Conservation (phyloP, 495 filamentous ascomycete species). For the Oidiodendron maius region DNA sequence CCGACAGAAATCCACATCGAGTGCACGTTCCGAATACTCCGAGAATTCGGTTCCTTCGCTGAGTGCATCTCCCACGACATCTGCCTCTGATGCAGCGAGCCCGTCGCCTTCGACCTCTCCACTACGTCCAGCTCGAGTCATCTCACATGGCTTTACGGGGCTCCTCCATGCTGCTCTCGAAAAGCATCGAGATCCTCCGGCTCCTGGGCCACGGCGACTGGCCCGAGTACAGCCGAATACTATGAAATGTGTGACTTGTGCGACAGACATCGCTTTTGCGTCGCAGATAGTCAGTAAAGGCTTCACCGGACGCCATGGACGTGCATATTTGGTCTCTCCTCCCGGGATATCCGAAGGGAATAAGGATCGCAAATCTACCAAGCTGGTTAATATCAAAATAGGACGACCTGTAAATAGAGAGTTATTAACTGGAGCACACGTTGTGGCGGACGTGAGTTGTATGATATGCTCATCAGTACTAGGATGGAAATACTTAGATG, state of each 20-base stretch:
- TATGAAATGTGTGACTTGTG: slow-evolving; percentile 69
- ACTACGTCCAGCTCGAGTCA: slow-evolving; percentile 3
- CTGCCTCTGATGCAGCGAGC: slow-evolving; percentile 12
- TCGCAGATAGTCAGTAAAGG: slow-evolving; percentile 84
- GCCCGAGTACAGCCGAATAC: slow-evolving; percentile 23
- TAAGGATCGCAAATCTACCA: slow-evolving; percentile 7
- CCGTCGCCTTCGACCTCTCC: slow-evolving; percentile 17
- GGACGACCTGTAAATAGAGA: slow-evolving; percentile 57
- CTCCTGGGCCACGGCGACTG: neutral
- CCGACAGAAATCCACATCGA: slow-evolving; percentile 15
- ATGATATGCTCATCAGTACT: slow-evolving; percentile 59
- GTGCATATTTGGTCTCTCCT: slow-evolving; percentile 78
- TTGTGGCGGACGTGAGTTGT: slow-evolving; percentile 52
- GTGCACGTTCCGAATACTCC: slow-evolving; percentile 5
- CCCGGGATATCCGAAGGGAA: slow-evolving; percentile 18
- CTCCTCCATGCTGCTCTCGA: slow-evolving; percentile 2
- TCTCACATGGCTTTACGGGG: neutral
- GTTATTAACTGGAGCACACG: slow-evolving; percentile 73
- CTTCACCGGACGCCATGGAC: slow-evolving; percentile 90
- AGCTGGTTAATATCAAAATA: slow-evolving; percentile 39
- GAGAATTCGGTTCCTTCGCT: slow-evolving; percentile 23
- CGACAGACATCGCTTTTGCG: slow-evolving; percentile 66
- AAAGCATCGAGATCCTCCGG: neutral
- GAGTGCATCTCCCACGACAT: slow-evolving; percentile 27
- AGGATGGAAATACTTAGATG: slow-evolving; percentile 92